A percentile compares a stretch with the other conserved stretches of the same genome.
Evolutionary conservation across 2,329 filamentous ascomycete species (phyloP).

Genomic region (Diaporthe vaccinii): DNA sequence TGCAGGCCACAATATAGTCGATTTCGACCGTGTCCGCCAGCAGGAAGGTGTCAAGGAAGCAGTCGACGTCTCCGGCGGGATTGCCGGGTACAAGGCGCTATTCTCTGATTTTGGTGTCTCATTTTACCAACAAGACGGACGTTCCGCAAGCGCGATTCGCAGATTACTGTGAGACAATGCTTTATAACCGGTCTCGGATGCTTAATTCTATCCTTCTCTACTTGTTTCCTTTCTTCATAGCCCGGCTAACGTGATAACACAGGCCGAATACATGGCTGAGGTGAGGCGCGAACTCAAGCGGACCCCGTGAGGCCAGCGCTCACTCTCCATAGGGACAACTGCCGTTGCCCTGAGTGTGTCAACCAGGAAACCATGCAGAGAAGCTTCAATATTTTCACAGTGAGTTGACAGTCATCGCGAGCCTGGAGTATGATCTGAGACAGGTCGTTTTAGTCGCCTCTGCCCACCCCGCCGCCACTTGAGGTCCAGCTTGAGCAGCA

Average conservation of each 20-base stretch:
- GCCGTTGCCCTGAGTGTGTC: slow-evolving; percentile 75
- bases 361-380: slow-evolving; percentile 80
- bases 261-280: slow-evolving; percentile 38
- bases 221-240: background rate
- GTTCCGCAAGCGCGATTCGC: background rate
- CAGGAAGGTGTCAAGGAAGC: background rate
- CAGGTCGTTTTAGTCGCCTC: slow-evolving; percentile 40
- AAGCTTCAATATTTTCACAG: slow-evolving; percentile 76
- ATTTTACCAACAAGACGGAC: background rate
- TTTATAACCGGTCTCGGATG: background rate
- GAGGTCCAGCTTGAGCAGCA: slow-evolving; percentile 50
- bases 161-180: background rate
- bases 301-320: background rate
- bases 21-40: background rate
- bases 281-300: slow-evolving; percentile 4
- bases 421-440: slow-evolving; percentile 3
- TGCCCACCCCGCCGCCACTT: slow-evolving; percentile 55
- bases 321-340: slow-evolving; percentile 72
- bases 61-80: slow-evolving; percentile 16
- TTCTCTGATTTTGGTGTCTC: background rate
- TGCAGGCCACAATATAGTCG: background rate
- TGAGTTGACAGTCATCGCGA: slow-evolving; percentile 49
- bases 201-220: background rate
- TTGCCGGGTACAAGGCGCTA: background rate
- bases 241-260: background rate